Evolutionary conservation across 140 eudicot species (phyloP), one percentile per base, ranked within the genome.

Genomic region (Cichorium intybus): DNA sequence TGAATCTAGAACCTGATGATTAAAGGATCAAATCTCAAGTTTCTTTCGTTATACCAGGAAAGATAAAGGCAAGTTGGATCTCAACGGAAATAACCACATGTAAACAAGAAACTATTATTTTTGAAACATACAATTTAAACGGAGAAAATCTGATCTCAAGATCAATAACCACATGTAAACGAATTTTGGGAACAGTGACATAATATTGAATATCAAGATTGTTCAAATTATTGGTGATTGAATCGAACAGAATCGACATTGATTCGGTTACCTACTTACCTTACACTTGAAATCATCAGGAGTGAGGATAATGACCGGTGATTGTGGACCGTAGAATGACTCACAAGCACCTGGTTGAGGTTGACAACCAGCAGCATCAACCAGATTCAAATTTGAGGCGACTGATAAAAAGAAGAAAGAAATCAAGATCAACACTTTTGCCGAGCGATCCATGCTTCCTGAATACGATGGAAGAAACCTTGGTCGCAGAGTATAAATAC

Each of bases 201-300:
- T 17, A 28, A 62, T 16, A 62, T 5, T 5, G 23, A 4, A 46
- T 6, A 18, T 48, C 60, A 28, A 74, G 15, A 56, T 22, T 56
- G 12, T 47, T 17, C 31, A 24, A 49, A 15, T 5, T n/a, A n/a
- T n/a, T n/a, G n/a, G n/a, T n/a, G n/a, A n/a, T n/a, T n/a, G n/a
- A n/a, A n/a, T n/a, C n/a, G 0, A 48, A 15, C 27, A 12, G 21
- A 60, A 29, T 20, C 37, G 27, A 64, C 23, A 49, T 35, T 53
- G 54, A 75, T 39, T 57, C 15, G 21, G 1, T 54, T 75, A 86
- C 95, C 97, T 87, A n/a, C n/a, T n/a, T n/a, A n/a, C n/a, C n/a
- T n/a, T 90, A 49, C 96, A 87, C 75, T 90, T 87, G 74, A 85
- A 87, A 59, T 87, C 87, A 69, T 83, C 73, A 35, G 95, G 95